Evolutionary conservation across 1,284 basidiomycete species (phyloP).

Genomic region (Rhodotorula sp.): DNA sequence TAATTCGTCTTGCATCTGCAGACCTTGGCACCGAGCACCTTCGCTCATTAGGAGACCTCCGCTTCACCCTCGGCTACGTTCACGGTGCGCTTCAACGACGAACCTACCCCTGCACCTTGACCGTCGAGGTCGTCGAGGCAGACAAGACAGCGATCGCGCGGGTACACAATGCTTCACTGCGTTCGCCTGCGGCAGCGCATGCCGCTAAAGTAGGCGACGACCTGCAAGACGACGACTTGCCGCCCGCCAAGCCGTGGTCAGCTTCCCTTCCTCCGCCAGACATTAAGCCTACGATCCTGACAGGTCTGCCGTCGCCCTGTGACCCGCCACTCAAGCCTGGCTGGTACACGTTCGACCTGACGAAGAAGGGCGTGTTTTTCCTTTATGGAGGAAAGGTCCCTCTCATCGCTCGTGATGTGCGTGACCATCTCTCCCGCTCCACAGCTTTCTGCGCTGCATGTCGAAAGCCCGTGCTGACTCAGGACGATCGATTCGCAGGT

Average conservation of each 20-base stretch:
- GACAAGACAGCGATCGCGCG: constrained; percentile 61
- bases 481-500: constrained; percentile 56
- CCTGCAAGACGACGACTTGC: constrained; percentile 47
- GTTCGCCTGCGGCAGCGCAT: background rate
- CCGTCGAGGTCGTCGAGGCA: constrained; percentile 10
- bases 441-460: too few species aligned
- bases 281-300: too few species aligned
- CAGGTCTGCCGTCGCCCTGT: too few species aligned
- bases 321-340: constrained; percentile 10
- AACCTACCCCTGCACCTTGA: constrained; percentile 22
- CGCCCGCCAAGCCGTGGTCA: constrained; percentile 42
- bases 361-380: constrained; percentile 62
- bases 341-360: constrained; percentile 36
- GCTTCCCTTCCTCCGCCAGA: too few species aligned
- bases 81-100: constrained; percentile 54
- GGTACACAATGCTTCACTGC: constrained; percentile 44
- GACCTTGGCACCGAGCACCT: constrained; percentile 72
- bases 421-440: background rate
- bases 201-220: background rate
- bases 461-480: background rate
- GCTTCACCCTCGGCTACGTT: constrained; percentile 81
- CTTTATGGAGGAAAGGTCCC: constrained; percentile 60
- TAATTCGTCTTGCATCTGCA: background rate
- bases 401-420: constrained; percentile 49
- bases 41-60: constrained; percentile 88